A percentile compares a stretch with the other conserved stretches of the same genome.
Evolutionary conservation across 2,329 filamentous ascomycete genomes (phyloP).

Genomic region (Penicillium expansum): DNA sequence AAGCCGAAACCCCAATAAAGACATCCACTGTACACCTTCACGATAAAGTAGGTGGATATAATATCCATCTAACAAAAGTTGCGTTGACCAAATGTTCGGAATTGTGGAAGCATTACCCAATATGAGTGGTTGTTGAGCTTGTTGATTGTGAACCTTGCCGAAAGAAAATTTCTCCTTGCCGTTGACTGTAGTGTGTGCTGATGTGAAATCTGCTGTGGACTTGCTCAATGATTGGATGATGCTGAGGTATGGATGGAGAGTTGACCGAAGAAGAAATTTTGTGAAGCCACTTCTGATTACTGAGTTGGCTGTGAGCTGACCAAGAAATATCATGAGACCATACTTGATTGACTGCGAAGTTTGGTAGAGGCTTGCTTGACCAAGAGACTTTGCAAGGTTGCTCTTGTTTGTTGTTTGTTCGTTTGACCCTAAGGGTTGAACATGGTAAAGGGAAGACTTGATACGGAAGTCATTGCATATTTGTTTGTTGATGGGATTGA

Average conservation of each 20-base stretch:
- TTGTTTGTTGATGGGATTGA: not conserved
- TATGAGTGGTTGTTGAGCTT: not conserved
- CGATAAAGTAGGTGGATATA: not conserved
- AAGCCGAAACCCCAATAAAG: conserved; percentile 1
- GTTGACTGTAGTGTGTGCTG: not conserved
- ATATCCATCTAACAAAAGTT: not conserved
- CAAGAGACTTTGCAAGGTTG: not conserved
- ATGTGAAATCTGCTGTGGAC: not conserved
- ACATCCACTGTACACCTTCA: not conserved
- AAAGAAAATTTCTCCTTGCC: not conserved
- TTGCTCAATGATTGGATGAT: not conserved
- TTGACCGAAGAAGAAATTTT: not conserved
- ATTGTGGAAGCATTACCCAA: not conserved
- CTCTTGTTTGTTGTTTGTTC: not conserved
- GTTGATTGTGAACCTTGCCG: not conserved
- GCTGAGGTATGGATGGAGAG: not conserved
- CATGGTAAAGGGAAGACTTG: not conserved
- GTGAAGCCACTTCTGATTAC: not conserved
- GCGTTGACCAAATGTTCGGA: not conserved
- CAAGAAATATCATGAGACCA: not conserved
- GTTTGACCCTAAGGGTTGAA: not conserved
- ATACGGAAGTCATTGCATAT: not conserved
- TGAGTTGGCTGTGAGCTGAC: not conserved
- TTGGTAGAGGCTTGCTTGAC: not conserved
- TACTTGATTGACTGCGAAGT: not conserved